Conservation (phyloP, 108 stramenopile species). For the Cyclotella distinguenda region DNA sequence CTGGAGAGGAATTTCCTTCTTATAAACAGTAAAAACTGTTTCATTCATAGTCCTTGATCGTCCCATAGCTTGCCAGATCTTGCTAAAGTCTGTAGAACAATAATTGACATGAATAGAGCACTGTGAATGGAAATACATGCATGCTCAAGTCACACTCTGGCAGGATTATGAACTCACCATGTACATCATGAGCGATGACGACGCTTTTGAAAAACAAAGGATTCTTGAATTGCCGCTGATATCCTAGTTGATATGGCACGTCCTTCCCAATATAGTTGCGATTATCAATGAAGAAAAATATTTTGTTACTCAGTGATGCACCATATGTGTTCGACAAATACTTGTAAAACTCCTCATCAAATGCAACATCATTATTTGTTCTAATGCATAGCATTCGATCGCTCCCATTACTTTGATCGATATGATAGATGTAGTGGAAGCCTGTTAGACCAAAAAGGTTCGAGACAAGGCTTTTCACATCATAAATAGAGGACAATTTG, state of each 20-base stretch:
- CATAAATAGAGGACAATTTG: constrained; percentile 50
- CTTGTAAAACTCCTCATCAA: constrained; percentile 60
- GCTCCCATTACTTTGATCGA: constrained; percentile 54
- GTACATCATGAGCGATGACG: constrained; percentile 58
- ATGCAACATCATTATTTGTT: constrained; percentile 49
- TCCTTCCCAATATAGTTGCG: constrained; percentile 49
- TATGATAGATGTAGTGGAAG: constrained; percentile 58
- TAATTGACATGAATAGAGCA: neutral
- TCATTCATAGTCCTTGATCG: constrained; percentile 60
- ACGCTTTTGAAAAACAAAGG: constrained; percentile 52
- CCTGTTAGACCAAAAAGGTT: constrained; percentile 44
- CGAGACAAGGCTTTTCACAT: constrained; percentile 38
- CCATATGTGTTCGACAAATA: constrained; percentile 47
- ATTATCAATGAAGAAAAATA: constrained; percentile 54
- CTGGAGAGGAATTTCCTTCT: constrained; percentile 35
- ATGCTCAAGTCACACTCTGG: neutral
- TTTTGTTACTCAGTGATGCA: constrained; percentile 30
- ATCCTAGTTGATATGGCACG: constrained; percentile 16
- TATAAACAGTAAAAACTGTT: constrained; percentile 53
- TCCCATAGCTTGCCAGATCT: constrained; percentile 67
- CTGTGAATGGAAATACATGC: neutral
- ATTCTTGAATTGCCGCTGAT: neutral
- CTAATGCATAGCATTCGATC: constrained; percentile 54
- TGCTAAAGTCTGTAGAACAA: constrained; percentile 44
- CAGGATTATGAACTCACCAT: neutral